phyloP scores from a whole-genome alignment of 139 green algal species.

The Coelastrella sp. region DNA sequence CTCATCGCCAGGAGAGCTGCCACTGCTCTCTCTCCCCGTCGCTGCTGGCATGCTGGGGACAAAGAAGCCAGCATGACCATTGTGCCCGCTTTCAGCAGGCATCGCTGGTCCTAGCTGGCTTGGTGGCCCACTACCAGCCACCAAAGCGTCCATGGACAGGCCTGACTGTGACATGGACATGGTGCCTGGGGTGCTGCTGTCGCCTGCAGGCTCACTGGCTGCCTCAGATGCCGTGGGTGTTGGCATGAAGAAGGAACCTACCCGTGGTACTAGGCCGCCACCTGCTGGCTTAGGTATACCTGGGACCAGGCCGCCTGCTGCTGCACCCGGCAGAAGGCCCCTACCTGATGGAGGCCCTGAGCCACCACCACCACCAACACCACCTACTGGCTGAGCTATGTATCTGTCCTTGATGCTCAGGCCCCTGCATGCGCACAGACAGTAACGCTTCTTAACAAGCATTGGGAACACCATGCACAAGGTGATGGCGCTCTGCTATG shows the following conservation, averaged over 20 bases:
- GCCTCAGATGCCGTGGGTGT: slow-evolving; percentile 19
- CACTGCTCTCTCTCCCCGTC: no score
- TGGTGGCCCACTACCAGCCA: neutral
- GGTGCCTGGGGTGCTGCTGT: slow-evolving; percentile 1
- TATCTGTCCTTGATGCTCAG: neutral
- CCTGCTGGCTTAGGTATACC: neutral
- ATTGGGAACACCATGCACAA: no score
- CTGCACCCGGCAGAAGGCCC: neutral
- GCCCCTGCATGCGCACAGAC: neutral
- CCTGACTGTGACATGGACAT: slow-evolving; percentile 33
- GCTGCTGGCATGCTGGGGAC: no score
- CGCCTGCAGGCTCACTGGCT: neutral
- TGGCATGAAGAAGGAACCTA: slow-evolving; percentile 18
- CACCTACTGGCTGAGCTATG: slow-evolving; percentile 2
- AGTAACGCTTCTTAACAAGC: no score
- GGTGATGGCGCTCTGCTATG: no score
- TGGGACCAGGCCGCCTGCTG: neutral
- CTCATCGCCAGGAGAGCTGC: no score
- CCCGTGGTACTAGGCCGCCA: neutral
- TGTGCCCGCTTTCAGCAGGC: no score
- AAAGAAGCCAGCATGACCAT: no score
- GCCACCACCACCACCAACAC: neutral
- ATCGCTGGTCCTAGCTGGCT: neutral
- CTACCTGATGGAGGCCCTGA: neutral
- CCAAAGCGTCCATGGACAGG: neutral